Percentiles rank a stretch among this genome's conserved stretches.
phyloP scores from a whole-genome alignment of 2,329 filamentous ascomycete species.

The Chaetomiaceae sp. region DNA sequence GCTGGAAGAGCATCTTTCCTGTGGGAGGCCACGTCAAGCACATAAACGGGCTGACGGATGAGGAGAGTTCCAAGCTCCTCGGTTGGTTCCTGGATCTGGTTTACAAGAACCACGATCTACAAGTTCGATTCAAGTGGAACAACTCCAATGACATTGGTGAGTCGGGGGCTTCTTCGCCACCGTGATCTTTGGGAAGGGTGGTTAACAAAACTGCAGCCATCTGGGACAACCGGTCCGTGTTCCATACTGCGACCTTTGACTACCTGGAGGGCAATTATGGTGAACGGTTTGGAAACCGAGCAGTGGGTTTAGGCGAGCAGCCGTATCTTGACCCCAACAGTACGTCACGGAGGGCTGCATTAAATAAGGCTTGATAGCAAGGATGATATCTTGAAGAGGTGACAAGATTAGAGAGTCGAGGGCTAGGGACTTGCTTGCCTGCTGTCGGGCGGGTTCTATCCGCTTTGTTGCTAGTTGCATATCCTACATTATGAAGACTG shows the following conservation, averaged over 20 bases:
- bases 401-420: too few species aligned
- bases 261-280: conserved; percentile 45
- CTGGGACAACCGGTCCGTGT: conserved; percentile 58
- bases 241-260: conserved; percentile 57
- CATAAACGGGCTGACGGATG: conserved; percentile 41
- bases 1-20: conserved; percentile 54
- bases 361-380: conserved; percentile 22
- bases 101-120: conserved; percentile 46
- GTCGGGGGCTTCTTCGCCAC: too few species aligned
- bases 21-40: conserved; percentile 40
- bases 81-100: conserved; percentile 40
- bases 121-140: conserved; percentile 45
- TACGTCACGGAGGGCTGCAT: conserved; percentile 39
- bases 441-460: too few species aligned
- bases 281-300: conserved; percentile 47
- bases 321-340: conserved; percentile 52
- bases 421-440: too few species aligned
- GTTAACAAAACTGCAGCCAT: conserved; percentile 39
- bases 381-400: too few species aligned
- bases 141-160: conserved; percentile 40
- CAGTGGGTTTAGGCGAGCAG: conserved; percentile 52
- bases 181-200: too few species aligned
- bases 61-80: conserved; percentile 41
- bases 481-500: too few species aligned
- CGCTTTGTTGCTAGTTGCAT: too few species aligned